A percentile compares a stretch with the other conserved stretches of the same genome.
These are phyloP conservation scores for Firmiana major DNA, from an alignment of 345 rosid genomes.

Conservation along the genomic window DNA sequence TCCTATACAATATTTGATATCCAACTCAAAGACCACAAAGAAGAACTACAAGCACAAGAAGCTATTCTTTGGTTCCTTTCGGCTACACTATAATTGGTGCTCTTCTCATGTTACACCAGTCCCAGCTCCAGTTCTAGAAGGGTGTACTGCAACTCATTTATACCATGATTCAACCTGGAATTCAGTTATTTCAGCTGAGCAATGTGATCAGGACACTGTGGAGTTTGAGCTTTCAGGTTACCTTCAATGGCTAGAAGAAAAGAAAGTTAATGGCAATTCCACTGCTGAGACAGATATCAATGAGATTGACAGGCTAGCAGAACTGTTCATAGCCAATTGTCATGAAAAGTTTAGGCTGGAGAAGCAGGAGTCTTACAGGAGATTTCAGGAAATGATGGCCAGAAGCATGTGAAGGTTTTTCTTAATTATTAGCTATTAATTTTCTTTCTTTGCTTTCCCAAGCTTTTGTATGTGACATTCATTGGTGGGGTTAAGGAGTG, in stretches of 20 bases:
- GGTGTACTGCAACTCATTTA: constrained; percentile 32
- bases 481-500: constrained; percentile 22
- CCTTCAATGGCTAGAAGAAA: constrained; percentile 63
- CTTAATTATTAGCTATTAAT: not conserved
- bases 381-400: constrained; percentile 76
- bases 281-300: constrained; percentile 25
- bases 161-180: constrained; percentile 53
- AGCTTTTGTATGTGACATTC: constrained; percentile 26
- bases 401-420: constrained; percentile 48
- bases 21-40: constrained; percentile 34
- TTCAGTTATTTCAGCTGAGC: constrained; percentile 28
- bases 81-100: constrained; percentile 90
- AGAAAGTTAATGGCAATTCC: constrained; percentile 20
- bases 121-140: constrained; percentile 47
- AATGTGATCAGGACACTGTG: constrained; percentile 1
- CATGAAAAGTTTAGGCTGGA: constrained; percentile 86
- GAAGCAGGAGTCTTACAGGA: constrained; percentile 95
- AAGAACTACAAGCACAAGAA: constrained; percentile 37
- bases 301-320: constrained; percentile 82
- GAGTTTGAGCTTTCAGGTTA: constrained; percentile 48
- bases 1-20: constrained; percentile 31
- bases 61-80: constrained; percentile 69
- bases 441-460: constrained; percentile 17
- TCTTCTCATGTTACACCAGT: constrained; percentile 66
- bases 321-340: constrained; percentile 72